Base-by-base conservation (phyloP, 2,329 filamentous ascomycete species). In the Colletotrichum neosansevieriae region DNA sequence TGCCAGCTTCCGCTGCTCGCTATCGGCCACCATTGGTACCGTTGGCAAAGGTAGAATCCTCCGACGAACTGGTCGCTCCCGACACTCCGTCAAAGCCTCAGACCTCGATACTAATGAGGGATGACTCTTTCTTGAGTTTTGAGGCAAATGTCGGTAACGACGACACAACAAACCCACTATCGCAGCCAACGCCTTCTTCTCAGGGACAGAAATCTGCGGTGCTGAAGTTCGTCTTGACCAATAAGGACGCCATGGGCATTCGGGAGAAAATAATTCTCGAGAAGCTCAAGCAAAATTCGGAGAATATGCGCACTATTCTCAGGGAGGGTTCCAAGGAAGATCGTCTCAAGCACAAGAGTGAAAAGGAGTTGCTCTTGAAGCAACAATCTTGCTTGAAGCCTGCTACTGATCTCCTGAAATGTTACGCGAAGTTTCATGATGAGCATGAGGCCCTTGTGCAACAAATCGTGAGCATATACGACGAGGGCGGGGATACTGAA, bases 381-480 rank as follows among this genome's bases (percentile, higher is more conserved):
- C 83, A 86, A 67, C 81, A 84, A 67, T 78, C 81, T 54, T 79
- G 79, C 13, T 72, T 88, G 19, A 77, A 82, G 36, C 73, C 76
- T 11, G 75, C 88, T 3, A 74, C 76, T 15, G 75, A 72, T 9
- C 80, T 83, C n/a, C 76, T 84, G 63, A 77, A 80, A 21, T 76
- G 78, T 2, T 85, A 84, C 66, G 77, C 78, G 50, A 73, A 77
- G 3, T 75, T 88, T 12, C 77, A 77, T 45, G 75, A 76, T 15
- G 81, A 83, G 69, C 81, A 81, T 50, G 82, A 88, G 66, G 74
- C 77, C 6, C 75, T 89, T 21, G 78, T 85, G 0, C 75, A 81
- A 53, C 78, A 81, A 58, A 82, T 89, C 56, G 80, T 81, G 3
- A 78, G 84, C 64, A 83, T 83, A 0, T 89, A 88, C 69, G 81